phyloP scores from a whole-genome alignment of 2,329 filamentous ascomycete species.

The Calonectria pauciramosa region DNA sequence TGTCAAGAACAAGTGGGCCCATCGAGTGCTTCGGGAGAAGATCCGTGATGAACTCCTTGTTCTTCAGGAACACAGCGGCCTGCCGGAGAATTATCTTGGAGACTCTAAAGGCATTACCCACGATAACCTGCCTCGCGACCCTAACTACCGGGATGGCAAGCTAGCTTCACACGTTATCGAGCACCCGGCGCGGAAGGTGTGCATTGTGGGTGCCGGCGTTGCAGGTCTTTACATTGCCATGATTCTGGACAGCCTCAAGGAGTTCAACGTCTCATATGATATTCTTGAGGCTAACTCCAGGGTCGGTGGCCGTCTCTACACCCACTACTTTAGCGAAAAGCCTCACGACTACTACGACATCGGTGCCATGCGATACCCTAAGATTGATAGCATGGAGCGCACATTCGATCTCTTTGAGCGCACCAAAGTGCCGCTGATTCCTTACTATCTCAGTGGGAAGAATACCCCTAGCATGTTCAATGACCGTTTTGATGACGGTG shows the following conservation, averaged over 20 bases:
- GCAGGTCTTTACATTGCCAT: slow-evolving; percentile 26
- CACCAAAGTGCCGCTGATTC: slow-evolving; percentile 31
- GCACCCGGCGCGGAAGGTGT: not conserved
- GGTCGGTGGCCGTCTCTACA: slow-evolving; percentile 30
- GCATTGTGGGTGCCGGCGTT: slow-evolving; percentile 28
- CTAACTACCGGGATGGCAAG: not conserved
- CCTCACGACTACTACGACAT: slow-evolving; percentile 21
- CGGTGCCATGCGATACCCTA: not conserved
- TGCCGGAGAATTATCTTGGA: not conserved
- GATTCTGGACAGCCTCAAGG: slow-evolving; percentile 22
- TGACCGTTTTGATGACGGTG: not conserved
- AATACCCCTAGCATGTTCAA: not conserved
- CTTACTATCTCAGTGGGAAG: slow-evolving; percentile 22
- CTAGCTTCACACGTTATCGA: not conserved
- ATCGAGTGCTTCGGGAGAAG: not conserved
- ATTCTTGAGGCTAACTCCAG: slow-evolving; percentile 27
- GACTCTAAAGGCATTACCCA: not conserved
- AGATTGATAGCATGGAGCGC: not conserved
- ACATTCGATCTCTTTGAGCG: not conserved
- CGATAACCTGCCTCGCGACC: not conserved
- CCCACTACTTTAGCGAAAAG: slow-evolving; percentile 23
- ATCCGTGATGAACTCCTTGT: not conserved
- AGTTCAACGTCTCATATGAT: slow-evolving; percentile 24
- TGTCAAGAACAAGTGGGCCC: not conserved
- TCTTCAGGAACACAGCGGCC: not conserved